Percentiles rank a stretch among this genome's conserved stretches.
Evolutionary conservation across 164 flowering plant species (phyloP).

Genomic region (Vitis labrusca): DNA sequence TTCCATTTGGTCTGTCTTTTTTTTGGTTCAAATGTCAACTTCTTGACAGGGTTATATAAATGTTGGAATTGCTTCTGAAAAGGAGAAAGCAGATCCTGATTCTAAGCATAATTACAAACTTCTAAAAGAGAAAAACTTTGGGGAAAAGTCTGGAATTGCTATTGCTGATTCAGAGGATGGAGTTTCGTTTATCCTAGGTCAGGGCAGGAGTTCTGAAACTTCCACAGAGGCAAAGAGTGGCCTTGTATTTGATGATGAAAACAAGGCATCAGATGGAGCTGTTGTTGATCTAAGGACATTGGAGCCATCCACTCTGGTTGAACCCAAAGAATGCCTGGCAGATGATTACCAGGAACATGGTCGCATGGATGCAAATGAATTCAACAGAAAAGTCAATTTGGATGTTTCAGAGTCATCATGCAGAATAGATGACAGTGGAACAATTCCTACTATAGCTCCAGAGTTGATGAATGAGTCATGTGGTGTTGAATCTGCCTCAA

Average conservation of each 20-base stretch:
- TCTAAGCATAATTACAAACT: conserved; percentile 30
- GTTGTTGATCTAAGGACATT: conserved; percentile 9
- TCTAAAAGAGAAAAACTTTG: conserved; percentile 36
- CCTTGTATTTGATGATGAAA: conserved; percentile 18
- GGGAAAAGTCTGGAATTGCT: conserved; percentile 33
- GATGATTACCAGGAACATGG: conserved; percentile 24
- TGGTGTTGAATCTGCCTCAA: conserved; percentile 15
- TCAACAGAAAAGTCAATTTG: conserved; percentile 11
- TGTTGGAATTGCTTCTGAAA: conserved; percentile 78
- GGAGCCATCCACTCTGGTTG: conserved; percentile 25
- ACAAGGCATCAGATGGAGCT: conserved; percentile 18
- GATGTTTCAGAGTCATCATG: conserved; percentile 26
- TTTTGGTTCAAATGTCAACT: conserved; percentile 19
- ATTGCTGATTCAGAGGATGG: conserved; percentile 68
- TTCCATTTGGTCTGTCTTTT: not conserved
- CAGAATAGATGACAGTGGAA: conserved; percentile 21
- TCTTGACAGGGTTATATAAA: conserved; percentile 92
- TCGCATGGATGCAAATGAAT: conserved; percentile 20
- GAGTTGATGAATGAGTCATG: conserved; percentile 17
- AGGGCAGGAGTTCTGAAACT: conserved; percentile 37
- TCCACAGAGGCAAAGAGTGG: conserved; percentile 29
- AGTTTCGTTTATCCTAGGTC: conserved; percentile 61
- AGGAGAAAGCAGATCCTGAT: conserved; percentile 38
- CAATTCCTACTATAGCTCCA: conserved; percentile 13
- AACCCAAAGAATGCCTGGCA: conserved; percentile 23